Evolutionary conservation across 2,329 filamentous ascomycete genomes (phyloP).

Genomic region (Aureobasidium subglaciale): DNA sequence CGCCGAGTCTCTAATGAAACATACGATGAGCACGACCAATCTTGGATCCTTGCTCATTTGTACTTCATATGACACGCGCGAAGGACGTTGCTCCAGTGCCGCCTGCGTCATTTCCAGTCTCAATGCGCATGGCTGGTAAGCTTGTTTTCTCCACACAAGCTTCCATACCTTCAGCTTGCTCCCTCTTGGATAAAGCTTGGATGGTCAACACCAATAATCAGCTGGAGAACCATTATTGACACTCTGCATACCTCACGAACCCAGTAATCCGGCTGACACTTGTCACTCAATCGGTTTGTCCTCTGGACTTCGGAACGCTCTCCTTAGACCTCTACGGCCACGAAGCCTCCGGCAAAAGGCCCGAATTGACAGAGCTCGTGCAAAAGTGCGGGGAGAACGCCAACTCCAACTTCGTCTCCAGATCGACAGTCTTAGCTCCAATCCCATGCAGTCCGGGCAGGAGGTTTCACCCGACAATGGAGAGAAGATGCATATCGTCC

Average conservation of each 20-base stretch:
- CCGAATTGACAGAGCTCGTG: neutral
- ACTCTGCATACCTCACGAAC: too few relatives aligned
- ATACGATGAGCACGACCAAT: too few relatives aligned
- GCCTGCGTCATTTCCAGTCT: neutral
- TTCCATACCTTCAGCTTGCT: neutral
- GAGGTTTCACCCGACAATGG: too few relatives aligned
- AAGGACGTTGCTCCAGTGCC: neutral
- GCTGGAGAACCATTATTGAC: too few relatives aligned
- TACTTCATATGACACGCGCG: neutral
- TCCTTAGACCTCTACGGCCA: neutral
- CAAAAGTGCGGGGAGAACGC: neutral
- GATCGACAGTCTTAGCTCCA: slow-evolving; percentile 1
- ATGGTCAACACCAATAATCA: too few relatives aligned
- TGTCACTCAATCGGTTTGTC: too few relatives aligned
- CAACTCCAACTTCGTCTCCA: slow-evolving; percentile 4
- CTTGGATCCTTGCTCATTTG: too few relatives aligned
- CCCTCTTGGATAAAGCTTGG: neutral
- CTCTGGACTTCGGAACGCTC: neutral
- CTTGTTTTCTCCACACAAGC: neutral
- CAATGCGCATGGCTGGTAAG: neutral
- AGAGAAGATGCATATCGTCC: too few relatives aligned
- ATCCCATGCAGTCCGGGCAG: neutral
- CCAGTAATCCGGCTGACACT: too few relatives aligned
- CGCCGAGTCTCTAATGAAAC: neutral
- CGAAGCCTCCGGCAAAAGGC: slow-evolving; percentile 1